Conservation (phyloP, 306 rosid species). For the Fagus sylvatica region DNA sequence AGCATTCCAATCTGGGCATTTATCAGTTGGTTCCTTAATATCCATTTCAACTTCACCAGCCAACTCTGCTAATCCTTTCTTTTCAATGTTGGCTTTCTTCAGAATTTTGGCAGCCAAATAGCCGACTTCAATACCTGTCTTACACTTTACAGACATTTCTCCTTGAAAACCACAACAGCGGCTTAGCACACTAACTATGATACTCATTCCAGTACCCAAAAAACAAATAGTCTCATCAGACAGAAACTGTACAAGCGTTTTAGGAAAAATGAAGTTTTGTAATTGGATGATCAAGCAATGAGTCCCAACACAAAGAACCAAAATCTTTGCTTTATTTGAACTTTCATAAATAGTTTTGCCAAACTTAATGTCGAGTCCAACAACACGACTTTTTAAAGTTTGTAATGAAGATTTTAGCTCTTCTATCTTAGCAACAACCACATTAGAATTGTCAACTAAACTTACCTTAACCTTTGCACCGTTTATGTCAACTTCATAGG, state of each 20-base stretch:
- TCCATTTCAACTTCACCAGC: conserved; percentile 15
- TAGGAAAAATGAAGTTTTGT: no score
- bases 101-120: conserved; percentile 5
- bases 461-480: neutral
- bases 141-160: neutral
- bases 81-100: neutral
- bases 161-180: no score
- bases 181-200: no score
- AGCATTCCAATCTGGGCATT: no score
- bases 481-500: neutral
- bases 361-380: neutral
- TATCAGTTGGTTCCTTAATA: neutral
- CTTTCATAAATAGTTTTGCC: no score
- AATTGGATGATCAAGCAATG: conserved; percentile 13
- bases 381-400: neutral
- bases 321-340: neutral
- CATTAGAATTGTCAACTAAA: neutral
- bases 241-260: no score
- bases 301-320: conserved; percentile 3
- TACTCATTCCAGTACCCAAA: no score
- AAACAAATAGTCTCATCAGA: no score
- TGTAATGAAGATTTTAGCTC: neutral
- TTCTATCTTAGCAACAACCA: neutral
- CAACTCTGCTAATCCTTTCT: neutral
- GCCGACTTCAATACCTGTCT: neutral